Evolutionary conservation across 1,284 basidiomycete genomes (phyloP).

Genomic region (Spongiforma sp.): DNA sequence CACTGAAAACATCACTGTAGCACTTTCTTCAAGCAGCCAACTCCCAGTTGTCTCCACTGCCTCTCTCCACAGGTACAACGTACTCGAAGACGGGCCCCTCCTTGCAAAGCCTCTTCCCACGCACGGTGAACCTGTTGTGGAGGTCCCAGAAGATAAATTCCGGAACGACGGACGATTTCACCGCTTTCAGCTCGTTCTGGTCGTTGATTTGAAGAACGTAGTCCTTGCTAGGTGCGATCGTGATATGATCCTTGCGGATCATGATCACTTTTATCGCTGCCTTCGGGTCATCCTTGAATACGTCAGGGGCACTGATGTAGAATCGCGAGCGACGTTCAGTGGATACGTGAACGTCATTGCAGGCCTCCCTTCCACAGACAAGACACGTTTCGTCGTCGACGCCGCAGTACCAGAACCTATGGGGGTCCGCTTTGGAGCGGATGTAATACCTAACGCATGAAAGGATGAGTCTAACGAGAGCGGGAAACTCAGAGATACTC

Average conservation of each 20-base stretch:
- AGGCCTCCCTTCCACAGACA: not conserved
- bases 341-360: not conserved
- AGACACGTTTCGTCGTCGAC: not conserved
- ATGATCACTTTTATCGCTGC: too few relatives aligned
- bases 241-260: not conserved
- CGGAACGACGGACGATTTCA: not conserved
- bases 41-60: not conserved
- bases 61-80: not conserved
- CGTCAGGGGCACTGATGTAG: not conserved
- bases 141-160: not conserved
- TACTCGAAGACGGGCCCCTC: not conserved
- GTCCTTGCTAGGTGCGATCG: not conserved
- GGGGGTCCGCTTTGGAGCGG: not conserved
- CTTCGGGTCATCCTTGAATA: not conserved
- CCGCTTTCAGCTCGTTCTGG: not conserved
- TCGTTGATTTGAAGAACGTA: not conserved
- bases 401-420: not conserved
- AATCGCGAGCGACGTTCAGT: slow-evolving; percentile 1
- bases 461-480: not conserved
- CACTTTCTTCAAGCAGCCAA: not conserved
- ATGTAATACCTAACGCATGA: not conserved
- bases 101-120: not conserved
- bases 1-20: not conserved
- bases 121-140: not conserved
- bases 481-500: not conserved